phyloP scores from a whole-genome alignment of 2,329 filamentous ascomycete species.

The Tolypocladium cylindrosporum region DNA sequence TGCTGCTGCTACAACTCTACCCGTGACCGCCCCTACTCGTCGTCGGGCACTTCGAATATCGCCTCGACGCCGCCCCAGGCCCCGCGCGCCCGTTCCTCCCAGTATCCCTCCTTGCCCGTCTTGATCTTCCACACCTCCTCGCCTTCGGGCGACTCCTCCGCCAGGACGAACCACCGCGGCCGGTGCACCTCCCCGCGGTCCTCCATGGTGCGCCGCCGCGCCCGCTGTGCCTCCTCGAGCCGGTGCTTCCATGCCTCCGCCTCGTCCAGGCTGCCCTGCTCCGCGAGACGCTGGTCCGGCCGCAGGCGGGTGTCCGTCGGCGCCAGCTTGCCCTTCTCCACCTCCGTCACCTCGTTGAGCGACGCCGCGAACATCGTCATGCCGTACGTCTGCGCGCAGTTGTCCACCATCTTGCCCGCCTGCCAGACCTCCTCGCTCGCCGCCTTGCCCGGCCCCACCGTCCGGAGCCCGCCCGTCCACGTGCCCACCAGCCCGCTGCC shows the following conservation, averaged over 20 bases:
- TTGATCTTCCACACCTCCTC: constrained; percentile 70
- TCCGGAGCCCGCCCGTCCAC: constrained; percentile 68
- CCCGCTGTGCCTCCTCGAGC: constrained; percentile 78
- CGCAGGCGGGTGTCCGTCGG: constrained; percentile 75
- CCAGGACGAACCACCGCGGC: constrained; percentile 77
- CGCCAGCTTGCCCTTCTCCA: constrained; percentile 67
- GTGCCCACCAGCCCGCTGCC: constrained; percentile 66
- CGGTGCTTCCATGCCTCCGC: constrained; percentile 76
- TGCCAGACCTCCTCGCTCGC: constrained; percentile 66
- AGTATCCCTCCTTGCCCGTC: constrained; percentile 79
- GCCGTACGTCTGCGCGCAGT: constrained; percentile 73
- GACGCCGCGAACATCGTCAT: constrained; percentile 77
- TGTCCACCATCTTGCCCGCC: constrained; percentile 66
- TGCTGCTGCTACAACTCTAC: neutral
- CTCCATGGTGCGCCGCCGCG: constrained; percentile 65
- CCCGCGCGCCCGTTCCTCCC: constrained; percentile 69
- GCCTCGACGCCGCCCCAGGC: constrained; percentile 51
- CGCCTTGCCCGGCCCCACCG: constrained; percentile 52
- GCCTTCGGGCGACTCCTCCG: constrained; percentile 45
- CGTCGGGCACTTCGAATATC: constrained; percentile 30
- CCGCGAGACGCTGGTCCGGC: constrained; percentile 78
- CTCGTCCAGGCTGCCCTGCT: constrained; percentile 70
- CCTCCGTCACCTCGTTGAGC: constrained; percentile 76
- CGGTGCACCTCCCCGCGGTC: constrained; percentile 60
- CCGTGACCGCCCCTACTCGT: constrained; percentile 10